These are phyloP conservation scores for Echinosophora koreensis DNA, from an alignment of 306 rosid genomes.

Conservation along the genomic window DNA sequence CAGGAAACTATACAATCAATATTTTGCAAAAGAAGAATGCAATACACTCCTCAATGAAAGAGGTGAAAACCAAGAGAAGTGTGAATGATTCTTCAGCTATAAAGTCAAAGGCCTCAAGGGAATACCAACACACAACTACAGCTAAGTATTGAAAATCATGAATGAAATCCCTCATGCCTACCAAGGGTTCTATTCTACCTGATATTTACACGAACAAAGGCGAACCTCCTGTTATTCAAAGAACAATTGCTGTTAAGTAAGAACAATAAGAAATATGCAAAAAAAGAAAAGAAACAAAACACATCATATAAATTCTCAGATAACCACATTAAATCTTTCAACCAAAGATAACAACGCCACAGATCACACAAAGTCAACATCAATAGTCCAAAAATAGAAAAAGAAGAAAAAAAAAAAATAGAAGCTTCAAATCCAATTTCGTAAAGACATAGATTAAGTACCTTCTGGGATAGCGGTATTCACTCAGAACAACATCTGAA, in stretches of 20 bases:
- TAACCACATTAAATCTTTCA: constrained; percentile 39
- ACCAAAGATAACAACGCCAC: constrained; percentile 26
- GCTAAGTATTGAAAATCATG: constrained; percentile 51
- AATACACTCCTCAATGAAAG: constrained; percentile 50
- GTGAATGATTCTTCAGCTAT: constrained; percentile 48
- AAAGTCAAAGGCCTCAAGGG: constrained; percentile 52
- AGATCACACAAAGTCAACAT: constrained; percentile 45
- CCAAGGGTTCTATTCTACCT: constrained; percentile 21
- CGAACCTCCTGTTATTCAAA: constrained; percentile 29
- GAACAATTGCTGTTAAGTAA: constrained; percentile 23
- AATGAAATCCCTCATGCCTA: constrained; percentile 51
- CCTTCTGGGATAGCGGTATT: constrained; percentile 12
- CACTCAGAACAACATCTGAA: constrained; percentile 26
- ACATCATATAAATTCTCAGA: constrained; percentile 24
- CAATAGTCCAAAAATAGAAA: background rate
- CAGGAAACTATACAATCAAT: constrained; percentile 48
- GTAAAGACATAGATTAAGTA: background rate
- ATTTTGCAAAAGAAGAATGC: constrained; percentile 45
- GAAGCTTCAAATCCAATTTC: constrained; percentile 20
- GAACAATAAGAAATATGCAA: constrained; percentile 29
- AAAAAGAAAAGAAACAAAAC: constrained; percentile 32
- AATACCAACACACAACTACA: constrained; percentile 53
- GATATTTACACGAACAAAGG: constrained; percentile 34
- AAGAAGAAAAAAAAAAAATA: background rate
- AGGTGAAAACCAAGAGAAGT: constrained; percentile 45